These are phyloP conservation scores for Paecilomyces variotii DNA, from an alignment of 2,329 filamentous ascomycete species.

Conservation along the genomic window DNA sequence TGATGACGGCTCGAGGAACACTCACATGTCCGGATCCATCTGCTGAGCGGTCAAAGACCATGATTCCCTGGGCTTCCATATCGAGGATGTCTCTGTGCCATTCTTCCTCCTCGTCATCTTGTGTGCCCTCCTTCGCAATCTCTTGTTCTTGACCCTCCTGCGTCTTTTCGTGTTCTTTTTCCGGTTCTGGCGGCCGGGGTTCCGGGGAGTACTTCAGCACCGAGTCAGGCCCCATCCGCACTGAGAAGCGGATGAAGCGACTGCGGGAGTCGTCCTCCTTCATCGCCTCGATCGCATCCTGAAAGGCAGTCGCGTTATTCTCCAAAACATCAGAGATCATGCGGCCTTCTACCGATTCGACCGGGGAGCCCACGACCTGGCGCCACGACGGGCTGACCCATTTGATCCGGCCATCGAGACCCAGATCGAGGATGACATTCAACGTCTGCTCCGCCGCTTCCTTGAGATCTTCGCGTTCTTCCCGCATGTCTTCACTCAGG, in stretches of 20 bases:
- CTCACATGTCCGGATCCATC: conserved; percentile 85
- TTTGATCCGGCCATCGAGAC: conserved; percentile 79
- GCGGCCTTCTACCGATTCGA: conserved; percentile 64
- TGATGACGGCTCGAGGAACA: conserved; percentile 12
- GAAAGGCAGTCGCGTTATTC: conserved; percentile 72
- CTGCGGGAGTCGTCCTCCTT: conserved; percentile 88
- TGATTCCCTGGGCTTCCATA: conserved; percentile 93
- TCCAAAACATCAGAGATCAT: conserved; percentile 74
- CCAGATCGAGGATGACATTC: conserved; percentile 92
- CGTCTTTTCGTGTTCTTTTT: conserved; percentile 4
- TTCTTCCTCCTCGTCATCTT: conserved; percentile 20
- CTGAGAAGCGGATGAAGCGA: conserved; percentile 75
- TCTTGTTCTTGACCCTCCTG: conserved; percentile 2
- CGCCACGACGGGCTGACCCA: conserved; percentile 97
- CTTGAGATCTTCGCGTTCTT: conserved; percentile 86
- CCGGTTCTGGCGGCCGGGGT: conserved; percentile 16
- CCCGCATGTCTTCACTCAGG: conserved; percentile 80
- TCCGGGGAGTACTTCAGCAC: conserved; percentile 47
- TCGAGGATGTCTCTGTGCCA: conserved; percentile 52
- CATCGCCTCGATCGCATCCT: conserved; percentile 79
- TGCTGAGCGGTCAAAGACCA: conserved; percentile 86
- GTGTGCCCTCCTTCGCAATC: conserved; percentile 11
- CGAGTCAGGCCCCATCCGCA: conserved; percentile 62
- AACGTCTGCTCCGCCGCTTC: conserved; percentile 93
- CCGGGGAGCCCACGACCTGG: conserved; percentile 76